Evolutionary conservation across 2,329 filamentous ascomycete species (phyloP).

Genomic region (Pseudogymnoascus sp.): DNA sequence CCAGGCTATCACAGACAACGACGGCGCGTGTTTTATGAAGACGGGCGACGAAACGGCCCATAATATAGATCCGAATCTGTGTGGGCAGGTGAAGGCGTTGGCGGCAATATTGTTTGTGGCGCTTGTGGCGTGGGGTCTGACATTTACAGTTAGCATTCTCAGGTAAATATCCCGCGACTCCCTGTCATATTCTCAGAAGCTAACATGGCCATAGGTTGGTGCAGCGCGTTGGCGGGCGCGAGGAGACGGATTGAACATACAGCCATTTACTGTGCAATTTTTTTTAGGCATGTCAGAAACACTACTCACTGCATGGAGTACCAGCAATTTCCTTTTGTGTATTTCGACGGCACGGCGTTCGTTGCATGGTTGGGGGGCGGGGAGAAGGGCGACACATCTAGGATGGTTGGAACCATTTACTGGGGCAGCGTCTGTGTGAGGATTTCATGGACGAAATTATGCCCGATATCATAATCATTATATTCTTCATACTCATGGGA

Average conservation of each 20-base stretch:
- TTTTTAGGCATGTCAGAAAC: not conserved
- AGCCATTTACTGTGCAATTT: not conserved
- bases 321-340: constrained; percentile 4
- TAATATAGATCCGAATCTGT: constrained; percentile 39
- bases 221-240: constrained; percentile 50
- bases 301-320: constrained; percentile 1
- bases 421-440: not conserved
- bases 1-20: constrained; percentile 62
- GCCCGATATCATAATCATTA: constrained; percentile 7
- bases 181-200: constrained; percentile 12
- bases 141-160: constrained; percentile 80
- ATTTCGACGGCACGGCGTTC: not conserved
- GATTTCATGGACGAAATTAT: constrained; percentile 6
- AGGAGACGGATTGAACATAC: constrained; percentile 31
- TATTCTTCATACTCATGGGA: not conserved
- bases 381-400: not conserved
- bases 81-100: constrained; percentile 59
- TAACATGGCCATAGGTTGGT: constrained; percentile 40
- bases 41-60: constrained; percentile 31
- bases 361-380: not conserved
- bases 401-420: not conserved
- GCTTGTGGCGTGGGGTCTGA: constrained; percentile 81
- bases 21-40: constrained; percentile 45
- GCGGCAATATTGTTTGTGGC: constrained; percentile 74
- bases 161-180: constrained; percentile 34